Percentiles rank a stretch among this genome's conserved stretches.
Evolutionary conservation across 2,329 filamentous ascomycete genomes (phyloP).

Genomic region (Monosporascus sp.): DNA sequence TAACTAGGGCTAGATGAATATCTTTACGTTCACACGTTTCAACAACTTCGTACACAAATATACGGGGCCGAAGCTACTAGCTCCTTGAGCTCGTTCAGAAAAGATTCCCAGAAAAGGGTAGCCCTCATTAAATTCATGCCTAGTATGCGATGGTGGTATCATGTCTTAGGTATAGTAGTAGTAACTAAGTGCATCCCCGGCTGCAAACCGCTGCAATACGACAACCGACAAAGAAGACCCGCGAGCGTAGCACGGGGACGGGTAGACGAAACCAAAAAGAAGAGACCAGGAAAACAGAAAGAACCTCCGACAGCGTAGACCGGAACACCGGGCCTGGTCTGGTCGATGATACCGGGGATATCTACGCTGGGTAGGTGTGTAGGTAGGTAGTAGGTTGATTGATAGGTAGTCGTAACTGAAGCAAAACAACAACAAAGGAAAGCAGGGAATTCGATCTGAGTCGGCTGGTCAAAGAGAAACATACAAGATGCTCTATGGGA

Average conservation of each 20-base stretch:
- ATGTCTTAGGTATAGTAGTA: slow-evolving; percentile 24
- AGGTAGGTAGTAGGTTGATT: background rate
- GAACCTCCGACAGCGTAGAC: background rate
- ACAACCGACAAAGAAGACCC: slow-evolving; percentile 1
- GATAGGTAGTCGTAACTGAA: no score
- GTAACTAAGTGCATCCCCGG: slow-evolving; percentile 6
- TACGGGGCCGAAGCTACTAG: no score
- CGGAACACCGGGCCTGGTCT: no score
- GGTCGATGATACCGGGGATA: no score
- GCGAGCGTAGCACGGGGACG: background rate
- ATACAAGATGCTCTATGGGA: background rate
- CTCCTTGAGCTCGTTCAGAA: no score
- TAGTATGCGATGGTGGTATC: slow-evolving; percentile 31
- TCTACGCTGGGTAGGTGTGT: no score
- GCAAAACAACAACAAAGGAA: background rate
- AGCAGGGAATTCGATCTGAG: background rate
- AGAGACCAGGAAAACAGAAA: background rate
- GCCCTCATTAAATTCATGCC: slow-evolving; percentile 25
- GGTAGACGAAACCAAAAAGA: background rate
- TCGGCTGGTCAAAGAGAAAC: background rate
- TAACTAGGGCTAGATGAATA: no score
- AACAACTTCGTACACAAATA: no score
- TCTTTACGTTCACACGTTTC: no score
- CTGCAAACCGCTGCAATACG: background rate
- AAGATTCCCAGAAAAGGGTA: no score